Percentiles rank a stretch among this genome's conserved stretches.
phyloP scores from a whole-genome alignment of 495 filamentous ascomycete species.

The Geopyxis carbonaria region DNA sequence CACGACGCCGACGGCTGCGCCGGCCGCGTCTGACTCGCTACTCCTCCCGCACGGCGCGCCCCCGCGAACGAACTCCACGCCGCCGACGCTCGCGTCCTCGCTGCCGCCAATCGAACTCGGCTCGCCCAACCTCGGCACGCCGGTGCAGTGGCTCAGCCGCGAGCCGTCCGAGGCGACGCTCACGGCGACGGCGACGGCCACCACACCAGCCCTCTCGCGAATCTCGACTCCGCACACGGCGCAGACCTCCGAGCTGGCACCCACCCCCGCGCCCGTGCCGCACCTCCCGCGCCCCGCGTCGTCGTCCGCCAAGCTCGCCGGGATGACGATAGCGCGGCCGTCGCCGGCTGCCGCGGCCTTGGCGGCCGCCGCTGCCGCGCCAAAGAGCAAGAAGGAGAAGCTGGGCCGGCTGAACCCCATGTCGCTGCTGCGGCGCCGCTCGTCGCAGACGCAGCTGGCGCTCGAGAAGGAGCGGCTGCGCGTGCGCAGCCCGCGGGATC shows the following conservation, averaged over 20 bases:
- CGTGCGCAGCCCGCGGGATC: constrained; percentile 26
- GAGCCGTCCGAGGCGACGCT: neutral
- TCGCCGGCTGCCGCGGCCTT: neutral
- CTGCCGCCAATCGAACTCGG: constrained; percentile 14
- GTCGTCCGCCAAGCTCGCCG: constrained; percentile 20
- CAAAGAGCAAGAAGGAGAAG: constrained; percentile 28
- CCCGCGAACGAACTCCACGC: neutral
- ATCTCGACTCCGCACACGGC: constrained; percentile 5
- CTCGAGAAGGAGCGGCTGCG: constrained; percentile 26
- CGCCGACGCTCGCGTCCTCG: neutral
- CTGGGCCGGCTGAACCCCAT: constrained; percentile 56
- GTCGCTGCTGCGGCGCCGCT: constrained; percentile 46
- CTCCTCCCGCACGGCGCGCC: neutral
- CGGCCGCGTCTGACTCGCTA: too few species aligned
- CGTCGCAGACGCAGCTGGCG: constrained; percentile 28
- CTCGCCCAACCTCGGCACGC: constrained; percentile 15
- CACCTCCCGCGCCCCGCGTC: too few species aligned
- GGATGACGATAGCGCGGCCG: constrained; percentile 10
- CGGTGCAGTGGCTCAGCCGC: constrained; percentile 14
- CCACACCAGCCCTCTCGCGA: constrained; percentile 50
- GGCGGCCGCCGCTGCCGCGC: neutral
- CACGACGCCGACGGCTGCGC: too few species aligned
- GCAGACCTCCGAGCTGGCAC: neutral
- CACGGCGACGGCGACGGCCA: constrained; percentile 21
- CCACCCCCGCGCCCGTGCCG: constrained; percentile 4